phyloP scores from a whole-genome alignment of 306 rosid genomes.

The Sphenostylis stenocarpa region DNA sequence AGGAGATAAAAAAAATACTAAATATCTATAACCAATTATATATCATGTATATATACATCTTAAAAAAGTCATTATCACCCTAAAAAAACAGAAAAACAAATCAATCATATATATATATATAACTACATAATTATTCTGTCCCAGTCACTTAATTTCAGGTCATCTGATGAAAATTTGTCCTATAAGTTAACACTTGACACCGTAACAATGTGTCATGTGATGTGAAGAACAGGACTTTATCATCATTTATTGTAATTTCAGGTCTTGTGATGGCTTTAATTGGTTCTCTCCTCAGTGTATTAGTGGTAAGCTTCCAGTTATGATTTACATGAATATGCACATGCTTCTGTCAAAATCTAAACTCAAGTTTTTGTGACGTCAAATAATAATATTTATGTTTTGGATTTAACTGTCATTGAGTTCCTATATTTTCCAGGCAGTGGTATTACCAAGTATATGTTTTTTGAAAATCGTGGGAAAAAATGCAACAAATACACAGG shows the following conservation, averaged over 20 bases:
- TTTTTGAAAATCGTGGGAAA: constrained; percentile 69
- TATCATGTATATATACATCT: too few relatives aligned
- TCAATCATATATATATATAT: too few relatives aligned
- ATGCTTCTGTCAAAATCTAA: background rate
- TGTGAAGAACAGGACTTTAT: background rate
- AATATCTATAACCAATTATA: too few relatives aligned
- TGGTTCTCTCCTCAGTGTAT: constrained; percentile 65
- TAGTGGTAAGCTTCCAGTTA: constrained; percentile 54
- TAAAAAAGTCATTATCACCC: too few relatives aligned
- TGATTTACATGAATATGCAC: constrained; percentile 2
- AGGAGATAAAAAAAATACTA: too few relatives aligned
- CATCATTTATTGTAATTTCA: constrained; percentile 41
- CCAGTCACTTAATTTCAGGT: too few relatives aligned
- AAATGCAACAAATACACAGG: constrained; percentile 65
- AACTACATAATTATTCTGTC: too few relatives aligned
- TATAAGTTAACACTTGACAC: too few relatives aligned
- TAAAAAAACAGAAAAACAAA: too few relatives aligned
- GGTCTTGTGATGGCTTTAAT: constrained; percentile 84
- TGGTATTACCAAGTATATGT: constrained; percentile 64
- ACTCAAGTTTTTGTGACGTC: too few relatives aligned
- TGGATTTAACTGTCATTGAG: too few relatives aligned
- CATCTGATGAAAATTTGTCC: too few relatives aligned
- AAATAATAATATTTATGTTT: background rate
- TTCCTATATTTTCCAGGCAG: constrained; percentile 49
- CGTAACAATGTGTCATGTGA: background rate